Evolutionary conservation across 2,329 filamentous ascomycete genomes (phyloP).

Genomic region (Colletotrichum sp.): DNA sequence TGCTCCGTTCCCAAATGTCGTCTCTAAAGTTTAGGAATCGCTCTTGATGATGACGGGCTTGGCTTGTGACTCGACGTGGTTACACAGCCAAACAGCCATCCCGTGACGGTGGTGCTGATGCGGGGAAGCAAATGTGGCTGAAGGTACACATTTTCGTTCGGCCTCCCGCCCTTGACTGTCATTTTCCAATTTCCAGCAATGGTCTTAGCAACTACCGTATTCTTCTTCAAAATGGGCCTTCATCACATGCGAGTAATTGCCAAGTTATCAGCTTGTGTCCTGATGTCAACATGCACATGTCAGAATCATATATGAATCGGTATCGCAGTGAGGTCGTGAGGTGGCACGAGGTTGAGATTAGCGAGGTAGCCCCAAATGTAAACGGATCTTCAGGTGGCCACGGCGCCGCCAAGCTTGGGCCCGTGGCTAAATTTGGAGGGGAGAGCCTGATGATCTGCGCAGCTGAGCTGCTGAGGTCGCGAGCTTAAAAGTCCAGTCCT

Average conservation of each 20-base stretch:
- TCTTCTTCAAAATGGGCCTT: background rate
- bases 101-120: background rate
- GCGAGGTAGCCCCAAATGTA: background rate
- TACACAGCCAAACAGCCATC: background rate
- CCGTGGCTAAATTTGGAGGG: background rate
- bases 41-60: background rate
- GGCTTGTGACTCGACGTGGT: background rate
- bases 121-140: background rate
- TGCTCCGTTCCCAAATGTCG: background rate
- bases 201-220: accelerated
- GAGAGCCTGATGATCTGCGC: slow-evolving; percentile 6
- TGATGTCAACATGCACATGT: background rate
- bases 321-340: background rate
- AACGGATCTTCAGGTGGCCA: slow-evolving; percentile 1
- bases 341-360: background rate
- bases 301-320: background rate
- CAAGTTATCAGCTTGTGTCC: background rate
- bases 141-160: background rate
- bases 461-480: background rate
- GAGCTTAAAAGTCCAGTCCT: background rate
- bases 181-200: background rate
- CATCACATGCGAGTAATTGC: background rate
- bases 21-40: background rate
- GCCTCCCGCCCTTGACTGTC: background rate
- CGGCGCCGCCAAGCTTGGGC: background rate